A percentile compares a stretch with the other conserved stretches of the same genome.
These are phyloP conservation scores for Penicillium brevicompactum DNA, from an alignment of 2,329 filamentous ascomycete species.

Conservation along the genomic window DNA sequence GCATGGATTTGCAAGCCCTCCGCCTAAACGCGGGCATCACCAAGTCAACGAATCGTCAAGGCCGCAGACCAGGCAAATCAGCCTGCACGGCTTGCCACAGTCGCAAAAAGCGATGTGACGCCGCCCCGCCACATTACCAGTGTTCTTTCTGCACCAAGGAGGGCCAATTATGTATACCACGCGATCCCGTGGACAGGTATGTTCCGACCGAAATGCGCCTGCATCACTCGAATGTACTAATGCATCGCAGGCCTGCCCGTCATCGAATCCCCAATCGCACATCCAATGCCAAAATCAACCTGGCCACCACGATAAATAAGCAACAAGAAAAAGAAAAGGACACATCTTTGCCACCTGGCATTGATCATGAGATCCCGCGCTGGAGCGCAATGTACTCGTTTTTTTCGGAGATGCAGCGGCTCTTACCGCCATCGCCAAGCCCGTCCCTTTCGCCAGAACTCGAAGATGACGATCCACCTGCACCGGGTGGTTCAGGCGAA, in stretches of 20 bases:
- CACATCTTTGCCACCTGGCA: background rate
- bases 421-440: background rate
- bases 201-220: background rate
- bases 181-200: slow-evolving; percentile 7
- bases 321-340: background rate
- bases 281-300: background rate
- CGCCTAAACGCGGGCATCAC: background rate
- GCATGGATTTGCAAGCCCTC: background rate
- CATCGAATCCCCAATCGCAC: background rate
- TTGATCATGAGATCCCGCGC: slow-evolving; percentile 5
- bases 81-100: slow-evolving; percentile 7
- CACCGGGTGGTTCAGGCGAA: background rate
- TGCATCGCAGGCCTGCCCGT: background rate
- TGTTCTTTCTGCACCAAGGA: slow-evolving; percentile 8
- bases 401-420: slow-evolving; percentile 1
- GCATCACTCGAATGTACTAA: background rate
- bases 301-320: background rate
- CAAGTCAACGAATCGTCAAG: slow-evolving; percentile 2
- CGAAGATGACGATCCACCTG: background rate
- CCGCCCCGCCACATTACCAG: slow-evolving; percentile 1
- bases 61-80: slow-evolving; percentile 6
- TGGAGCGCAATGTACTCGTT: slow-evolving; percentile 7
- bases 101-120: slow-evolving; percentile 9
- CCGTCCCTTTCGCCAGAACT: background rate
- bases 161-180: background rate